Evolutionary conservation across 2,329 filamentous ascomycete genomes (phyloP).

Genomic region (Cladosporium cucumerinum): DNA sequence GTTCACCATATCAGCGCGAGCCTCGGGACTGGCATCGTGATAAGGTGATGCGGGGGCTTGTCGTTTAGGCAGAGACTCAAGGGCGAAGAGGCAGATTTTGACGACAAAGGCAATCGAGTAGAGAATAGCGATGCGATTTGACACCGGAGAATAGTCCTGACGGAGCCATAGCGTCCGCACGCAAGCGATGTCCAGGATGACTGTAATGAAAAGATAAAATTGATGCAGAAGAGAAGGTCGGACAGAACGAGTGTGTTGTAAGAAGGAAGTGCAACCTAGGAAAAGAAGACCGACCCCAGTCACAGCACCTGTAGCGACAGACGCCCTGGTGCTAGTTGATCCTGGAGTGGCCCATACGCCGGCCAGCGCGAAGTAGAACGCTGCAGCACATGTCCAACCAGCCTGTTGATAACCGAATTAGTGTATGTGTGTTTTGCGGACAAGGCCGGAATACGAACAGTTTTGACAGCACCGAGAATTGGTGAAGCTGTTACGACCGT

Average conservation of each 20-base stretch:
- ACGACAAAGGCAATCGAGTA: constrained; percentile 37
- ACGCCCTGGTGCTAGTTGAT: constrained; percentile 34
- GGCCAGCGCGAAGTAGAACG: constrained; percentile 2
- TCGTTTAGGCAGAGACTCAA: constrained; percentile 47
- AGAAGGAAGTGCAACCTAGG: constrained; percentile 38
- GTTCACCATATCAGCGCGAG: constrained; percentile 26
- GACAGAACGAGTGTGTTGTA: constrained; percentile 16
- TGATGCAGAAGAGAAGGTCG: constrained; percentile 17
- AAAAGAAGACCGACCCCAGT: constrained; percentile 43
- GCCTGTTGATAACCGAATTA: not conserved
- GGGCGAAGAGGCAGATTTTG: constrained; percentile 38
- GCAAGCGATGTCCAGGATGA: constrained; percentile 16
- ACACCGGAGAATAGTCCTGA: constrained; percentile 26
- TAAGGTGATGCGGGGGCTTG: constrained; percentile 40
- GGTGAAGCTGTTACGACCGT: constrained; percentile 24
- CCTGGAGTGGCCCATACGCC: constrained; percentile 10
- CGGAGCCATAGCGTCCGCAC: constrained; percentile 28
- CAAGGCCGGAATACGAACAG: constrained; percentile 9
- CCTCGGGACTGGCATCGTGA: constrained; percentile 19
- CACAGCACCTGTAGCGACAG: constrained; percentile 41
- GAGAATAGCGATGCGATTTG: constrained; percentile 33
- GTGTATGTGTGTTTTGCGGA: not conserved
- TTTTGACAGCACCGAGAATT: constrained; percentile 6
- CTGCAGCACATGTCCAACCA: not conserved
- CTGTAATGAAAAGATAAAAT: constrained; percentile 16